phyloP scores from a whole-genome alignment of 1,284 basidiomycete species.

The Veloporphyrellus conicus region DNA sequence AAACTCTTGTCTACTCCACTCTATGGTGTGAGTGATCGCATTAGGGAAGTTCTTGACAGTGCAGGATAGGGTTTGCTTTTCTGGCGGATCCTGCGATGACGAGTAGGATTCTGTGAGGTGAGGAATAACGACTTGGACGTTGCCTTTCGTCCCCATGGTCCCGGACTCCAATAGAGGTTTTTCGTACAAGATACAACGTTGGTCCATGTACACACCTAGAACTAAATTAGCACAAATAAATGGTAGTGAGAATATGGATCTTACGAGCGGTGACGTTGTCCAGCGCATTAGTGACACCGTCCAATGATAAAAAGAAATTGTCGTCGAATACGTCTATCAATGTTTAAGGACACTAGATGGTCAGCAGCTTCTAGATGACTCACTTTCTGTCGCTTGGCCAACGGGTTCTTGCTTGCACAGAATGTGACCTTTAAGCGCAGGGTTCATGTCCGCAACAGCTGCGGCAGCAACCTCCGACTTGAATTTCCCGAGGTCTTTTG shows the following conservation, averaged over 20 bases:
- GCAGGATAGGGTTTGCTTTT: slow-evolving; percentile 96
- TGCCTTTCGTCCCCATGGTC: slow-evolving; percentile 97
- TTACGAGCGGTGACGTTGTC: slow-evolving; percentile 95
- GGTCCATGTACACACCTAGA: slow-evolving; percentile 94
- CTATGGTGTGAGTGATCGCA: slow-evolving; percentile 98
- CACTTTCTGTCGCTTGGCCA: slow-evolving; percentile 88
- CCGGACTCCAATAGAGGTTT: slow-evolving; percentile 98
- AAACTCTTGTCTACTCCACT: slow-evolving; percentile 96
- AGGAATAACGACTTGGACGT: slow-evolving; percentile 94
- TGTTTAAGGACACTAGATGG: slow-evolving; percentile 2
- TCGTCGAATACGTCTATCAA: slow-evolving; percentile 81
- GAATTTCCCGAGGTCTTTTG: slow-evolving; percentile 97
- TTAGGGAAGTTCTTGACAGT: slow-evolving; percentile 99
- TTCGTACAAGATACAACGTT: slow-evolving; percentile 95
- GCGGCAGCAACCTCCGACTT: slow-evolving; percentile 94
- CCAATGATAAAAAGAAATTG: slow-evolving; percentile 82
- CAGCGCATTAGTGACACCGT: slow-evolving; percentile 99
- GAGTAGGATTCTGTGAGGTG: slow-evolving; percentile 97
- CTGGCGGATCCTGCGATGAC: slow-evolving; percentile 98
- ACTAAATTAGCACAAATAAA: slow-evolving; percentile 4
- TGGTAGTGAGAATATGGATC: slow-evolving; percentile 28
- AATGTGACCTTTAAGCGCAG: slow-evolving; percentile 87
- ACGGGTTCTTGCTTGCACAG: slow-evolving; percentile 90
- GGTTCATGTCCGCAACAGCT: slow-evolving; percentile 96
- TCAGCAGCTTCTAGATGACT: slow-evolving; percentile 30